Evolutionary conservation across 2,329 filamentous ascomycete species (phyloP).

Genomic region (Fusarium abutilonis): DNA sequence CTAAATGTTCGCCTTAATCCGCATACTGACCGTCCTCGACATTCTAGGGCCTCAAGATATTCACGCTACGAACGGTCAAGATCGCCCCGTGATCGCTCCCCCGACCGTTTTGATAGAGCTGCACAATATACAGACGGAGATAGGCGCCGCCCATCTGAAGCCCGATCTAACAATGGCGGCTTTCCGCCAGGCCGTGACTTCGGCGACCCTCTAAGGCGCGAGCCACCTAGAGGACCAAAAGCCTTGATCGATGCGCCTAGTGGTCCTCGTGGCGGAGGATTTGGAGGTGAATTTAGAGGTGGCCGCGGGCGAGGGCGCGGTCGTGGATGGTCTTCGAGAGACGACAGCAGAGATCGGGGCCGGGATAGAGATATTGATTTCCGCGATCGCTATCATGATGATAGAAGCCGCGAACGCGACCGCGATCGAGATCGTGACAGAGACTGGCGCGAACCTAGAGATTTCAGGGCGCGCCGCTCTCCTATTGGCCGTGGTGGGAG

Average conservation of each 20-base stretch:
- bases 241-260: conserved; percentile 76
- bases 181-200: conserved; percentile 72
- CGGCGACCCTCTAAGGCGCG: conserved; percentile 66
- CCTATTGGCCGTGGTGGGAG: conserved; percentile 68
- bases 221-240: conserved; percentile 84
- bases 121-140: conserved; percentile 71
- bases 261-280: conserved; percentile 74
- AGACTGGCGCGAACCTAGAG: conserved; percentile 55
- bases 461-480: conserved; percentile 62
- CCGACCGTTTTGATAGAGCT: conserved; percentile 69
- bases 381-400: conserved; percentile 68
- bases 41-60: conserved; percentile 68
- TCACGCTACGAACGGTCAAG: conserved; percentile 68
- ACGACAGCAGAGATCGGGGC: conserved; percentile 69
- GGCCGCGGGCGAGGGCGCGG: conserved; percentile 63
- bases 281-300: conserved; percentile 70
- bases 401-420: conserved; percentile 68
- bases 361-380: conserved; percentile 70
- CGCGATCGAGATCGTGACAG: conserved; percentile 64
- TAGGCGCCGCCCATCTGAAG: conserved; percentile 73
- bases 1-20: background rate
- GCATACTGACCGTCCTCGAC: conserved; percentile 44
- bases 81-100: conserved; percentile 74
- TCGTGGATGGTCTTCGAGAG: conserved; percentile 65
- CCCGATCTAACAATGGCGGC: conserved; percentile 64